Conservation (phyloP, 2,329 filamentous ascomycete genomes). For the Cytospora schulzeri region DNA sequence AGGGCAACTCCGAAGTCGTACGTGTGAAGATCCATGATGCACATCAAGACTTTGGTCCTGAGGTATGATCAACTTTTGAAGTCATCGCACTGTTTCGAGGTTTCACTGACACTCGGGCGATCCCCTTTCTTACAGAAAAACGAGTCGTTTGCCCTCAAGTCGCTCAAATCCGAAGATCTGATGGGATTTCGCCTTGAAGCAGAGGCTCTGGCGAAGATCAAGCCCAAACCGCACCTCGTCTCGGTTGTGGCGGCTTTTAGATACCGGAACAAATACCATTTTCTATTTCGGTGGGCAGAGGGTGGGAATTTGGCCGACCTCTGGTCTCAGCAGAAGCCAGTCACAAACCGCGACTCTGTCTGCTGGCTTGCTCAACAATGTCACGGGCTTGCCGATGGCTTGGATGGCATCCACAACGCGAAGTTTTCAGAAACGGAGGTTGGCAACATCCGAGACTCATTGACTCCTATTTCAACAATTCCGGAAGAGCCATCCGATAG, state of each 20-base stretch:
- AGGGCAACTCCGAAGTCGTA: background rate
- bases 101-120: background rate
- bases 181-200: background rate
- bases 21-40: conserved; percentile 5
- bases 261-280: background rate
- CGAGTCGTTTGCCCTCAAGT: background rate
- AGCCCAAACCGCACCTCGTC: background rate
- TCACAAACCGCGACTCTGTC: background rate
- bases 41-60: background rate
- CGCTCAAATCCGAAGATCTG: background rate
- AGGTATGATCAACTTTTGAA: background rate
- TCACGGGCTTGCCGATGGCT: background rate
- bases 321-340: background rate
- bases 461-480: too few relatives aligned
- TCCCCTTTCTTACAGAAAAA: background rate
- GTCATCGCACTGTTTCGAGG: background rate
- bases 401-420: background rate
- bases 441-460: too few relatives aligned
- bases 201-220: conserved; percentile 3
- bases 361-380: conserved; percentile 9
- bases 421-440: background rate
- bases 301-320: background rate
- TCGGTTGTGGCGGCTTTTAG: conserved; percentile 3
- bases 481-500: too few relatives aligned
- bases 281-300: background rate